Base-by-base conservation (phyloP, 306 rosid species). In the Rosa chinensis region DNA sequence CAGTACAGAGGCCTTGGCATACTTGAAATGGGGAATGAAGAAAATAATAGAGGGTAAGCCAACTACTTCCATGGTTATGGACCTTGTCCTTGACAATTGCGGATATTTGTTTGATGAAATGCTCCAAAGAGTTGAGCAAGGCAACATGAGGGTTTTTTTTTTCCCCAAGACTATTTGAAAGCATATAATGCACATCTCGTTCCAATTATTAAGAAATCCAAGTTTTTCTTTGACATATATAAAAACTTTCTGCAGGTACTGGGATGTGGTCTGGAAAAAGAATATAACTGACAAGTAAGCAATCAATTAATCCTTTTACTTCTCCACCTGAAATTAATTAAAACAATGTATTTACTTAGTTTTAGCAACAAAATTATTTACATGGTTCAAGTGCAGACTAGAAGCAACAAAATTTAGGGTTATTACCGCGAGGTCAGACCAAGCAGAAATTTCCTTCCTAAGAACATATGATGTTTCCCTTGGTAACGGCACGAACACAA, bases 401-500 rank as follows among this genome's bases (percentile, higher is more conserved):
- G 0, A 52, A 0, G 94, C 90, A 75, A 77, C 85, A 23, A 50
- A 13, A 2, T 90, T 81, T 56, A 64, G 74, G 28, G 72, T 91
- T 0, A 35, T 88, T 72, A 75, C 43, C 25, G 32, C 20, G 11
- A 66, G 76, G 17, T 66, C 83, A 17, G 77, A 82, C 6, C 89
- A 86, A 79, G 79, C 83, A 59, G 98, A 94, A 73, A 73, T 94
- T 82, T 94, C 98, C 45, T 94, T 94, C 79, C 53, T 58, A 21
- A 84, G 64, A 75, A 78, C 50, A 66, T 94, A 96, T 91, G 70
- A 64, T n/a, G 16, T 72, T 56, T 84, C 91, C 35, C 55, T 40
- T 47, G 43, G 53, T 11, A 68, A 52, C 21, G 61, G 39, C 39
- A 25, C 39, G 2, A 16, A 49, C 18, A 62, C 45, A 12, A 69